Base-by-base conservation (phyloP, 805 yeast genomes). In the Candida jianshihensis region DNA sequence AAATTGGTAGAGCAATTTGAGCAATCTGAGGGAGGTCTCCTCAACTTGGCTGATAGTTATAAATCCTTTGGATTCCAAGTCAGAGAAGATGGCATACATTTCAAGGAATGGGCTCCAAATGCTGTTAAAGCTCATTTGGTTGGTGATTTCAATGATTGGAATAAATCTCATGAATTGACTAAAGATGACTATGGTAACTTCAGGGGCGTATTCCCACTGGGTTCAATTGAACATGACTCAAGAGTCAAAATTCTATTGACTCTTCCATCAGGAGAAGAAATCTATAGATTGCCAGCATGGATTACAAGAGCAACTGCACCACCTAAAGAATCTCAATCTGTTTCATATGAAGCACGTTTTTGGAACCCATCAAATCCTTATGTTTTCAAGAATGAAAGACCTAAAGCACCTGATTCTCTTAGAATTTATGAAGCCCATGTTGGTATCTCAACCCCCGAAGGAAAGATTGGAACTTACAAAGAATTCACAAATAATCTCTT, bases 361-460 rank as follows among this genome's bases (percentile, higher is more conserved):
- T 90, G 97, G 97, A 85, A 90, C 57, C 97, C 97, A 1, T 55
- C 65, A 2, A 38, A 46, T 0, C 24, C 41, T 1, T 49, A 51
- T 26, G 43, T 63, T 18, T 86, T 84, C 64, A 71, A 79, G 56
- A 59, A 85, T 56, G 36, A 58, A 25, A 67, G 95, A 45, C 96
- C 97, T 0, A 50, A 53, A 8, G 61, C 74, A 21, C 48, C 54
- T 26, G 62, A 59, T 29, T 71, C 76, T 10, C 61, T 82, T 44
- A 78, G 83, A 56, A 83, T 90, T 38, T 90, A 90, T 61, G 98
- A 90, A 62, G 96, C 97, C 22, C 98, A 90, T 56, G 75, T 85
- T 19, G 98, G 98, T 21, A 90, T 90, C 41, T 88, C 97, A 1
- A 78, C 95, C 3, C 89, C 95, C 1, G 92, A 90, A 39, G 89